Base-by-base conservation (phyloP, 2,329 filamentous ascomycete genomes). In the Mycosphaerella sp. region DNA sequence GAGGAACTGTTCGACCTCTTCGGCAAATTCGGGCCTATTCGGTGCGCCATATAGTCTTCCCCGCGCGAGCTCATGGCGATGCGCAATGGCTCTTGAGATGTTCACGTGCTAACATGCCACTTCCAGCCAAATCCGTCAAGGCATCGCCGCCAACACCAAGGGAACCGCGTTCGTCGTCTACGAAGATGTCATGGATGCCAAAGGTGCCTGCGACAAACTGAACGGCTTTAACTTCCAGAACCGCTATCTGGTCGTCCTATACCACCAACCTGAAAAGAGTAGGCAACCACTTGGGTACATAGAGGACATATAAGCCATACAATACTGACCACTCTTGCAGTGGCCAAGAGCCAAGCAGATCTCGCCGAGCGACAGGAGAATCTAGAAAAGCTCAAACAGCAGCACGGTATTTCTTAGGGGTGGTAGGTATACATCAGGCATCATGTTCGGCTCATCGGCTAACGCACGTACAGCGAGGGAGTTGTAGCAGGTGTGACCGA, bases 191-290 rank as follows among this genome's bases (percentile, higher is more conserved):
- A 87, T 93, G 81, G 93, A 98, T 79, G 90, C 93, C 62, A 98
- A 98, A 78, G 85, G 89, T 75, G 93, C 93, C 68, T 97, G 93
- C 79, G 93, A 98, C 79, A 96, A 97, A 78, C 80, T 98, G 72
- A 98, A 98, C 79, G 93, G 93, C 70, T 98, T 95, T 84, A 98
- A 98, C 78, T 98, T 98, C 73, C 93, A 98, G 78, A 95, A 91
- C 76, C 87, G 93, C 71, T 98, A 98, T 75, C 87, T 98, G 65
- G 93, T 98, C 68, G 85, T 87, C 54, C 73, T 88, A 68, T 87
- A 87, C 67, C 85, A 88, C 68, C 85, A 60, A 41, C 35, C 41
- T n/a, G 52, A 55, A 39, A 55, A 49, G 44, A 55, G 52, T 53
- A 44, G 30, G 50, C 25, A 35, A 27, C 8, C 8, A 25, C 30